Evolutionary conservation across 169 alveolate species (phyloP).

Genomic region (Theileria annulata): DNA sequence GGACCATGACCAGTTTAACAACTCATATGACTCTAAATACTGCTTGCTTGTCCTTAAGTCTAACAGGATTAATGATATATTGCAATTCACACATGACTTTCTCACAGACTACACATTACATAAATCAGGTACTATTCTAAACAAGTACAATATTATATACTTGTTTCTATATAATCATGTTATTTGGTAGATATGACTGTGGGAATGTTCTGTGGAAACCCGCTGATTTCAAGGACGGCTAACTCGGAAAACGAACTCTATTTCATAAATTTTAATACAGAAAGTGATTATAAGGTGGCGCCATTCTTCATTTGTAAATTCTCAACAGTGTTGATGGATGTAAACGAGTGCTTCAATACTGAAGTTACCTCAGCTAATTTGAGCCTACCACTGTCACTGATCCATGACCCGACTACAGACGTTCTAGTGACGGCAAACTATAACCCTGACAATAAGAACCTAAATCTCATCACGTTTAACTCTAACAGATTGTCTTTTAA

Average conservation of each 20-base stretch:
- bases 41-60: slow-evolving; percentile 45
- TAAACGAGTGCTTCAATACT: slow-evolving; percentile 49
- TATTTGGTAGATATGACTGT: background rate
- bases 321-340: slow-evolving; percentile 18
- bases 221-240: slow-evolving; percentile 50
- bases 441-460: slow-evolving; percentile 6
- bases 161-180: background rate
- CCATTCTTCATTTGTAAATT: slow-evolving; percentile 46
- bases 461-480: slow-evolving; percentile 32
- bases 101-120: background rate
- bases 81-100: slow-evolving; percentile 23
- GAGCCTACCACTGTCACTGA: slow-evolving; percentile 35
- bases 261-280: slow-evolving; percentile 32
- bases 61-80: slow-evolving; percentile 12
- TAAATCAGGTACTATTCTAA: slow-evolving; percentile 18
- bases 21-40: slow-evolving; percentile 28
- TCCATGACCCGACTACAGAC: slow-evolving; percentile 25
- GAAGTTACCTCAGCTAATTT: background rate
- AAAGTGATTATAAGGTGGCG: background rate
- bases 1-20: slow-evolving; percentile 11
- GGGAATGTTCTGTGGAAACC: slow-evolving; percentile 66
- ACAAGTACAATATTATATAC: background rate
- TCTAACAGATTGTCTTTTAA: slow-evolving; percentile 34
- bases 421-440: slow-evolving; percentile 31
- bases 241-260: slow-evolving; percentile 27